Base-by-base conservation (phyloP, 768 basidiomycete genomes). In the Termitomyces sp. region DNA sequence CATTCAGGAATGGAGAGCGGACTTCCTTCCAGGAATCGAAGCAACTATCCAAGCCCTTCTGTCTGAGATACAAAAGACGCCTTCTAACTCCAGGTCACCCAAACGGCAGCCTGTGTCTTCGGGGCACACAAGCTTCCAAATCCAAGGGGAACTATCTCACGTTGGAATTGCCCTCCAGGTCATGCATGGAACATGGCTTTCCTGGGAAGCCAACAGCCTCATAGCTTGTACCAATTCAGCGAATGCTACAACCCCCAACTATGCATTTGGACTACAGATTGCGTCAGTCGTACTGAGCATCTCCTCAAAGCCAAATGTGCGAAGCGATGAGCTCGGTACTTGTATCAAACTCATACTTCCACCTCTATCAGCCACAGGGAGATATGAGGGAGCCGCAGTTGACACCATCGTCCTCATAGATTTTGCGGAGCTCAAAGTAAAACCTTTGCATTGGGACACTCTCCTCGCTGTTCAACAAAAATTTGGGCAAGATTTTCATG, bases 401-500 rank as follows among this genome's bases (percentile, higher is more conserved):
- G 74, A 84, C 41, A 71, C 82, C 6, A 66, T 87, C 22, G 78
- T 79, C 3, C 70, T 86, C 28, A 69, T 94, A 41, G 88, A 90
- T 10, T 81, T 82, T 53, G 78, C 93, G 59, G 77, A 85, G 37
- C 70, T 90, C 55, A 86, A 80, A 64, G 77, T 94, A 55, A 92
- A 89, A 63, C 88, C 90, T 5, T 81, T 83, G 0, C 85, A 93
- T 62, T 86, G 90, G 83, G 93, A 95, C 64, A 89, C 87, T 5
- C 68, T 93, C 3, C 77, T 94, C 2, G 81, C 80, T 5, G 87
- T 95, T 9, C 92, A 93, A 64, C 88, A 90, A 59, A 93, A 93
- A 64, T 93, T 93, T 55, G 92, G 90, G 6, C 86, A 88, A 62
- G 92, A 94, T 69, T 89, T 93, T 68, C 87, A 88, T 59, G 92